Evolutionary conservation across 768 basidiomycete genomes (phyloP), one percentile per base, ranked within the genome.

Genomic region (Stropharia rugosoannulata): DNA sequence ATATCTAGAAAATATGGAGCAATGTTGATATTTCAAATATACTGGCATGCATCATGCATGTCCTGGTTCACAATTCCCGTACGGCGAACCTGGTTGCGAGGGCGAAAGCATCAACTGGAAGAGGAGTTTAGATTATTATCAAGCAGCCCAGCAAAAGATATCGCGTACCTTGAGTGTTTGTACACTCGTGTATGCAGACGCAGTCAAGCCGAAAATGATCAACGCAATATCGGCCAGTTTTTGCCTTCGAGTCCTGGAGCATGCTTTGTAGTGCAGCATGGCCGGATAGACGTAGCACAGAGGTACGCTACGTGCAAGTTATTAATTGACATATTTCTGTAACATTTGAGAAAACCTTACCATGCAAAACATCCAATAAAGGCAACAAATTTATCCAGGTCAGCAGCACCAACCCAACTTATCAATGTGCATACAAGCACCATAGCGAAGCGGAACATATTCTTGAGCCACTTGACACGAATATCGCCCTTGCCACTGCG

Each of bases 381-480:
- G 13, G 92, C 85, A 13, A 97, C 95, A 66, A 97, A 97, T 74
- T 97, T 98, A 75, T 98, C 96, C 42, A 98, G 73, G 71, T 97
- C 95, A 36, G 75, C 80, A 11, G 93, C 92, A 13, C 95, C 96
- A 11, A 78, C 72, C 85, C 87, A 88, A 64, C 87, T 89, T 63
- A 98, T 75, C 44, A 78, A 78, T n/a, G 91, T 91, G 70, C 93
- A 93, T 57, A 90, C 68, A 67, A 89, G 75, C 59, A 98, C 85
- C 63, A 89, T 73, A 27, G 75, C 74, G 62, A 90, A 93, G 48
- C 87, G 81, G 70, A 95, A 85, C n/a, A 83, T 72, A 64, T 98
- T 99, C 85, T 99, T 99, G 64, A 85, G 77, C 97, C 96, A 98
- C 69, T 99, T 98, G 68, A 98, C 90, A 54, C 83, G 79, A 35